Percentiles rank a stretch among this genome's conserved stretches.
Evolutionary conservation across 495 filamentous ascomycete species (phyloP).

Genomic region (Neurospora sp.): DNA sequence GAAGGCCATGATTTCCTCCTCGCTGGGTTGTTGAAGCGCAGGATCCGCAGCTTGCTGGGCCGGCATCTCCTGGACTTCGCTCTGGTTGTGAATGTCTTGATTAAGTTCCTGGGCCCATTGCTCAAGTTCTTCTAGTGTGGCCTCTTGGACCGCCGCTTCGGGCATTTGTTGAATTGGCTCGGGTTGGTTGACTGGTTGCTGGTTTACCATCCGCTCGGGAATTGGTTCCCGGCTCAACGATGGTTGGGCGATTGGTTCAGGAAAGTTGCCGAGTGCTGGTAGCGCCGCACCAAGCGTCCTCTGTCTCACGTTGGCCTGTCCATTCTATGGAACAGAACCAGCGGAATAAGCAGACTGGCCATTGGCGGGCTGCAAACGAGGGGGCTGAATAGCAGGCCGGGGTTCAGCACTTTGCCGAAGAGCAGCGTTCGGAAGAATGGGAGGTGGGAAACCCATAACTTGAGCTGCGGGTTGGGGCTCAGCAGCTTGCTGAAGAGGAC

Average conservation of each 20-base stretch:
- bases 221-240: no score
- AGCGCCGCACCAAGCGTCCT: no score
- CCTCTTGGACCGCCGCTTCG: neutral
- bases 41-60: neutral
- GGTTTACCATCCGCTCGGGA: no score
- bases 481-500: neutral
- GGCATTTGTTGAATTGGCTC: neutral
- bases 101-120: neutral
- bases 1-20: no score
- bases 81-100: neutral
- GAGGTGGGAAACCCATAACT: neutral
- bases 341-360: neutral
- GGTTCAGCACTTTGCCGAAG: neutral
- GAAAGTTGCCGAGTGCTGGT: no score
- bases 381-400: no score
- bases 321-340: neutral
- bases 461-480: neutral
- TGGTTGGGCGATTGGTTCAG: no score
- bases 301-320: neutral
- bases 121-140: neutral
- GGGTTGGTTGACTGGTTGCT: no score
- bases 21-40: no score
- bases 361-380: neutral
- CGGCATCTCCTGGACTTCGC: no score
- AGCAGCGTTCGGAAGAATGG: rapidly evolving